These are phyloP conservation scores for Thermothielavioides terrestris DNA, from an alignment of 495 filamentous ascomycete species.

Conservation along the genomic window DNA sequence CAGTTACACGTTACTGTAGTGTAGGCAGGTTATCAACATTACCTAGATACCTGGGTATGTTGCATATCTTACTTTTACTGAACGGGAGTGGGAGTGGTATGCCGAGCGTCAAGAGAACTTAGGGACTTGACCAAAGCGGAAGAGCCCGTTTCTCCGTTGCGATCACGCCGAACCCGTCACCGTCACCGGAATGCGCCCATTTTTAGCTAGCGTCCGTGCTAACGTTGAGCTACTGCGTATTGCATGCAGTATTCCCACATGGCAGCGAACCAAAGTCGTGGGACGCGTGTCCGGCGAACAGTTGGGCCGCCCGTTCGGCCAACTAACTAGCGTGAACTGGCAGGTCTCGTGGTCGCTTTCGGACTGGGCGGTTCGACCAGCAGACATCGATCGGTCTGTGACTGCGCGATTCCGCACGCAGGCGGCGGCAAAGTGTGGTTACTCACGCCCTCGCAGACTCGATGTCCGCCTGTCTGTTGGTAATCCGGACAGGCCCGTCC, in stretches of 20 bases:
- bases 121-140: neutral
- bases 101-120: too few species aligned
- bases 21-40: too few species aligned
- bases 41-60: too few species aligned
- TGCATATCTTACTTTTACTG: too few species aligned
- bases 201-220: neutral
- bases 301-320: neutral
- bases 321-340: neutral
- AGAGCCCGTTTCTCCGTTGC: neutral
- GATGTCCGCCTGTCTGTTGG: too few species aligned
- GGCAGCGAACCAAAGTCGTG: conserved; percentile 9
- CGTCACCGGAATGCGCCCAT: neutral
- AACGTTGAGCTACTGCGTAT: neutral
- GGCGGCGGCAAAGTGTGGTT: neutral
- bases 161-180: neutral
- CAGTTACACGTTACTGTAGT: too few species aligned
- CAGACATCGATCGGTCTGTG: conserved; percentile 1
- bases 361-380: too few species aligned
- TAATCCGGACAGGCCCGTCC: too few species aligned
- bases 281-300: neutral
- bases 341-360: too few species aligned
- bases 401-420: neutral
- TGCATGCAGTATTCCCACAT: conserved; percentile 4
- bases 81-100: too few species aligned
- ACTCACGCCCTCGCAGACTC: too few species aligned